Base-by-base conservation (phyloP, 208 protist species). In the Leishmania amazonensis region DNA sequence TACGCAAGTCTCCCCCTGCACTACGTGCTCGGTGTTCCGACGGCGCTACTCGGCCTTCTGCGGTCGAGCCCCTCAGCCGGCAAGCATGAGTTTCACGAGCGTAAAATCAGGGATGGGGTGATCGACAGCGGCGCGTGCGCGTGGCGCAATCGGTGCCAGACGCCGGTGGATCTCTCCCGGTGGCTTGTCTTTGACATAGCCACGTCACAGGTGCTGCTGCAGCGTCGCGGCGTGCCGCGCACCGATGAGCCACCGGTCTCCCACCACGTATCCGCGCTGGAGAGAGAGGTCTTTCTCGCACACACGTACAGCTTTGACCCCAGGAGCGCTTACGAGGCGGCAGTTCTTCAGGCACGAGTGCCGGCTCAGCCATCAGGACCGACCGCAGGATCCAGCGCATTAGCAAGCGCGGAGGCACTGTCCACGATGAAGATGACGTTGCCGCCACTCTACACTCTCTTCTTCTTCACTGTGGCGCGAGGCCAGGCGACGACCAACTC, bases 21-120 rank as follows among this genome's bases (percentile, higher is more conserved):
- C 9, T 89, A 91, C 76, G 75, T 91, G n/a, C 72, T 91, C 2
- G 83, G 81, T 4, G 77, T 89, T 7, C 88, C 88, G 0, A 81
- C 81, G 21, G 73, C 28, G 11, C 68, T 88, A n/a, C 67, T 87
- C 11, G 7, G 17, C 11, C 28, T 49, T 1, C 65, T 72, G 9
- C 75, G 40, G 24, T n/a, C 75, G 38, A 31, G 4, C 21, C 17
- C 75, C 47, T 54, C 72, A 9, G 58, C 8, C n/a, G 28, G 8
- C 28, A 19, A n/a, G 28, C 51, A 54, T 21, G 21, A 7, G 35
- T 11, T 31, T 73, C 68, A 47, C 21, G 9, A 6, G 38, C n/a
- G 42, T 8, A n/a, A 53, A 8, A n/a, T 21, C 15, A 68, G 28
- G n/a, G 31, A n/a, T 31, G 64, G 15, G 9, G 31, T 21, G 31